phyloP scores from a whole-genome alignment of 2,329 filamentous ascomycete genomes.

The Epichloe glyceriae region DNA sequence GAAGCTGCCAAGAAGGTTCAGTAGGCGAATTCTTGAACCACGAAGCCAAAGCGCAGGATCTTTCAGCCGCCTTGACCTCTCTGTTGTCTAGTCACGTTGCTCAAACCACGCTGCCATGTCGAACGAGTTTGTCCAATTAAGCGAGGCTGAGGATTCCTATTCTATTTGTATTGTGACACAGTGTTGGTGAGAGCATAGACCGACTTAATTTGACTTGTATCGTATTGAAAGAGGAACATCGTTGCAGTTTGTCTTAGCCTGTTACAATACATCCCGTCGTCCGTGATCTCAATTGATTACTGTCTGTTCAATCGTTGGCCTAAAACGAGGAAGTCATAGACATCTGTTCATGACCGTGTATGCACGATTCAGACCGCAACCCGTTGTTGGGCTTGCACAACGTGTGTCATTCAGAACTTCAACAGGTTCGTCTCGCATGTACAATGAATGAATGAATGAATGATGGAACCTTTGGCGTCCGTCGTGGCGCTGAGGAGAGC shows the following conservation, averaged over 20 bases:
- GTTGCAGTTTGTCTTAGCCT: neutral
- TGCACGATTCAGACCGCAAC: neutral
- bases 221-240: neutral
- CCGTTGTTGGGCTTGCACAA: neutral
- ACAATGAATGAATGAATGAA: neutral
- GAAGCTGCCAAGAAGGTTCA: constrained; percentile 35
- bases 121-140: neutral
- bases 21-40: neutral
- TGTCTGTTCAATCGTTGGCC: neutral
- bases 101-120: neutral
- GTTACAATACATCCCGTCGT: neutral
- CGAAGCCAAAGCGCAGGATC: neutral
- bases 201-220: neutral
- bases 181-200: neutral
- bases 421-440: neutral
- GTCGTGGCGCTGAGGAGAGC: neutral
- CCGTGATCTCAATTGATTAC: neutral
- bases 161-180: neutral
- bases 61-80: neutral
- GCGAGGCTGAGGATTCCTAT: neutral
- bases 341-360: neutral
- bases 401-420: neutral
- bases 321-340: neutral
- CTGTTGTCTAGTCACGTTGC: neutral
- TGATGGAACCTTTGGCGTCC: neutral